A percentile compares a stretch with the other conserved stretches of the same genome.
These are phyloP conservation scores for Eragrostis tef DNA, from an alignment of 202 grass and related monocot species.

Conservation along the genomic window DNA sequence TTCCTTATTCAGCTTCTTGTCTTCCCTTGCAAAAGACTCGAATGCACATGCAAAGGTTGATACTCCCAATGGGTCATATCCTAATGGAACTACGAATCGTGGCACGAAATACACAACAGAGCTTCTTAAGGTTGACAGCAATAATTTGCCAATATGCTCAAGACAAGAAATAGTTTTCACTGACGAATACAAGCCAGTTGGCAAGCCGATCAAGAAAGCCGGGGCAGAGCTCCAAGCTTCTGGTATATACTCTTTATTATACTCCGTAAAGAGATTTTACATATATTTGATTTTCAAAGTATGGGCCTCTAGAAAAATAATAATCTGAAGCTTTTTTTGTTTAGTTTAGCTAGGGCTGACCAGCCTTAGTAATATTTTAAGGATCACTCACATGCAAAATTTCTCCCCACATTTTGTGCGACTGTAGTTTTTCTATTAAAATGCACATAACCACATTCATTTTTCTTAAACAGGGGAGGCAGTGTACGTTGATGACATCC, in stretches of 20 bases:
- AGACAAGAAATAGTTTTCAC: constrained; percentile 64
- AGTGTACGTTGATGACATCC: constrained; percentile 84
- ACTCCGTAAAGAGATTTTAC: not conserved
- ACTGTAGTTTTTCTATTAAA: not conserved
- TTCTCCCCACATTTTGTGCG: not conserved
- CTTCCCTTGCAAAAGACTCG: constrained; percentile 46
- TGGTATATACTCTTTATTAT: constrained; percentile 50
- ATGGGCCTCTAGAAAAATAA: not conserved
- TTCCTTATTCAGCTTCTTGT: constrained; percentile 80
- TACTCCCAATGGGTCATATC: constrained; percentile 9
- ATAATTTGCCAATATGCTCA: constrained; percentile 55
- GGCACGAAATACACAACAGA: not conserved
- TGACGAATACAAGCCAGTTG: constrained; percentile 66
- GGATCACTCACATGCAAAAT: not conserved
- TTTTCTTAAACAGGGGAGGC: constrained; percentile 64
- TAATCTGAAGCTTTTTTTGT: not conserved
- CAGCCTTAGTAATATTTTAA: not conserved
- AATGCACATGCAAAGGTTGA: constrained; percentile 18
- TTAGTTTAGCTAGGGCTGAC: not conserved
- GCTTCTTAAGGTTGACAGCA: constrained; percentile 9
- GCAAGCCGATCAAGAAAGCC: constrained; percentile 64
- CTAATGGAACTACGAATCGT: constrained; percentile 41
- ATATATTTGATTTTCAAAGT: not conserved
- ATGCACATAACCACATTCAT: not conserved
- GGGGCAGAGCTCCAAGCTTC: constrained; percentile 87